Evolutionary conservation across 2,329 filamentous ascomycete genomes (phyloP), one percentile per base, ranked within the genome.

Genomic region (Colletotrichum trifolii): DNA sequence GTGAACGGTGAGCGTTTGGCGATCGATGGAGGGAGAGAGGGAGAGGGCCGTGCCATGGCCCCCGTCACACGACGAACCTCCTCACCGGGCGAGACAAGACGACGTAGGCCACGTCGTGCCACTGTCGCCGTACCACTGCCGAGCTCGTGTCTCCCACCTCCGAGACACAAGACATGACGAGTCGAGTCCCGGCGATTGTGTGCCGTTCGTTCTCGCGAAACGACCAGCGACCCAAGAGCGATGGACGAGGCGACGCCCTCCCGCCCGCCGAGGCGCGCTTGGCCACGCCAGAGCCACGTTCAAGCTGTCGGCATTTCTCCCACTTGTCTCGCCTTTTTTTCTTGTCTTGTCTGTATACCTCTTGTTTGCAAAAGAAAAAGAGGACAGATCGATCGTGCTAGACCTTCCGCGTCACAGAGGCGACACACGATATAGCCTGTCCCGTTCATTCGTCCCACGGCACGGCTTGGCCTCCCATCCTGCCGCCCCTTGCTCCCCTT

Each of bases 121-220:
- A 45, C 39, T 40, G 53, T 36, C 33, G 46, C n/a, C 25, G 25
- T 36, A 34, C 13, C n/a, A 15, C 33, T 45, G 39, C 1, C 15
- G 25, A 17, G 40, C 25, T 55, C 53, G 53, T 55, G 53, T 15
- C 54, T 13, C 17, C 11, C 17, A 33, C 13, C 13, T 47, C 46
- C 46, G 25, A 46, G 43, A 46, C 43, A 48, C 17, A 57, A 50
- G 53, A 55, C 42, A 47, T 36, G 55, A 58, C 36, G 55, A 43
- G 45, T 58, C 55, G 50, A 36, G 13, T 43, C 39, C 6, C 12
- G 13, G 34, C 35, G 45, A 46, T 49, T 13, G 54, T 17, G 17
- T 17, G 17, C 25, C 25, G 25, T 25, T 58, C 55, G 46, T 43
- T 58, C 55, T 50, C 46, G 36, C 50, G 55, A 38, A 50, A 50